Evolutionary conservation across 371 early-diverging fungal species (phyloP).

Genomic region (Syncephalastrum contaminatum): DNA sequence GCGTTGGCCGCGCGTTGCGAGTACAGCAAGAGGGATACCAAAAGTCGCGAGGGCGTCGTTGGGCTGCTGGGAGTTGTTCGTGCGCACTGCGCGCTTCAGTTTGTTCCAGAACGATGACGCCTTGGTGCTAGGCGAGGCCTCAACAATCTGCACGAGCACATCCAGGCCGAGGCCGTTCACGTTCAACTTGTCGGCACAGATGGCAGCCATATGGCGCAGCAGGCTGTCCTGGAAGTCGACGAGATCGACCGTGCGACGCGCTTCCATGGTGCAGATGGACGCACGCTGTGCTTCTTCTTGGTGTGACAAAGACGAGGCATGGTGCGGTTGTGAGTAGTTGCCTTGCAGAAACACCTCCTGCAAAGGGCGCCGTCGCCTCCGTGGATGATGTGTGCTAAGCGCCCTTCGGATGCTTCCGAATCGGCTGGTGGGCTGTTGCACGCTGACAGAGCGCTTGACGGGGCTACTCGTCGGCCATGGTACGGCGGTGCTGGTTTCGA

Average conservation of each 20-base stretch:
- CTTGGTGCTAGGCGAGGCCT: constrained; percentile 32
- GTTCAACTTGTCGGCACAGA: constrained; percentile 18
- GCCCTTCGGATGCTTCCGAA: constrained; percentile 6
- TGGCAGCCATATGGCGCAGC: constrained; percentile 72
- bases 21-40: constrained; percentile 26
- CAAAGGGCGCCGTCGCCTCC: constrained; percentile 2
- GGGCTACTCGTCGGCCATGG: neutral
- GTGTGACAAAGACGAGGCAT: too few relatives aligned
- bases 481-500: neutral
- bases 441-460: constrained; percentile 8
- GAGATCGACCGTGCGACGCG: constrained; percentile 46
- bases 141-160: constrained; percentile 57
- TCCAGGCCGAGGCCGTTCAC: constrained; percentile 17
- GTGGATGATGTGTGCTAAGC: constrained; percentile 1
- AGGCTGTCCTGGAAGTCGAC: constrained; percentile 69
- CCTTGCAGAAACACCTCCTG: constrained; percentile 9
- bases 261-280: constrained; percentile 3
- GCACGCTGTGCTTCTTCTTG: constrained; percentile 6
- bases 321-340: neutral
- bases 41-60: constrained; percentile 41
- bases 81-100: constrained; percentile 55
- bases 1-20: constrained; percentile 56
- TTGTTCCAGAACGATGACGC: constrained; percentile 61
- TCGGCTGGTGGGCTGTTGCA: neutral
- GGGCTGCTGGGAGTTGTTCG: constrained; percentile 33